Evolutionary conservation across 805 yeast genomes (phyloP).

Genomic region (Kodamaea laetipori): DNA sequence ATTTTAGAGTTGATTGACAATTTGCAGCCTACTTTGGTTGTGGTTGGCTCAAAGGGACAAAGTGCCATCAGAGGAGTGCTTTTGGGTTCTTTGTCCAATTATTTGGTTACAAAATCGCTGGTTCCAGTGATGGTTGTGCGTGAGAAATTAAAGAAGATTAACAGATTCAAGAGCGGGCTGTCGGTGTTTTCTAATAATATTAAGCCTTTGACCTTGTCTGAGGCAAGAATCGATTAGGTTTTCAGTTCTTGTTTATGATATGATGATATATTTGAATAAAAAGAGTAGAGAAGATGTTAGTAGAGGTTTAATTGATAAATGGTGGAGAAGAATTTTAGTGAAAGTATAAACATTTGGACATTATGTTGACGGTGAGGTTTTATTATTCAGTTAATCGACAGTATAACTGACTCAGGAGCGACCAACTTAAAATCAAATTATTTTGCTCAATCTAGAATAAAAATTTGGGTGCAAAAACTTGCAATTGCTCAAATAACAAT

Average conservation of each 20-base stretch:
- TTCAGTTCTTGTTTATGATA: slow-evolving; percentile 5
- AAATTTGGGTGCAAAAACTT: no score
- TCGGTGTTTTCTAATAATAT: slow-evolving; percentile 58
- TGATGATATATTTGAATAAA: slow-evolving; percentile 2
- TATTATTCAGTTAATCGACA: no score
- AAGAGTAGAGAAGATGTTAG: neutral
- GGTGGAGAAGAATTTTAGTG: neutral
- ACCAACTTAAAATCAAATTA: no score
- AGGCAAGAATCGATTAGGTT: slow-evolving; percentile 46
- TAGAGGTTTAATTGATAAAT: no score
- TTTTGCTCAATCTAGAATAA: no score
- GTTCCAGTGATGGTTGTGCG: slow-evolving; percentile 84
- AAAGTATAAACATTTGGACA: no score
- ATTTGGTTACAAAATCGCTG: slow-evolving; percentile 66
- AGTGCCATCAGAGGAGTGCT: slow-evolving; percentile 72
- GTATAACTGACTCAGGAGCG: no score
- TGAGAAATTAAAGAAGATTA: slow-evolving; percentile 67
- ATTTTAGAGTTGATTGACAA: slow-evolving; percentile 70
- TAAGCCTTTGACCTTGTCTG: slow-evolving; percentile 50
- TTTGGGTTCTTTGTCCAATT: slow-evolving; percentile 71
- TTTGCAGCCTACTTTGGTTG: slow-evolving; percentile 69
- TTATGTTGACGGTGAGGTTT: no score
- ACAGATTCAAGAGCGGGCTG: slow-evolving; percentile 51
- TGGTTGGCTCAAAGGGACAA: slow-evolving; percentile 76
- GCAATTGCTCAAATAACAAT: no score